Base-by-base conservation (phyloP, 1,284 basidiomycete genomes). In the Marasmius oreades region DNA sequence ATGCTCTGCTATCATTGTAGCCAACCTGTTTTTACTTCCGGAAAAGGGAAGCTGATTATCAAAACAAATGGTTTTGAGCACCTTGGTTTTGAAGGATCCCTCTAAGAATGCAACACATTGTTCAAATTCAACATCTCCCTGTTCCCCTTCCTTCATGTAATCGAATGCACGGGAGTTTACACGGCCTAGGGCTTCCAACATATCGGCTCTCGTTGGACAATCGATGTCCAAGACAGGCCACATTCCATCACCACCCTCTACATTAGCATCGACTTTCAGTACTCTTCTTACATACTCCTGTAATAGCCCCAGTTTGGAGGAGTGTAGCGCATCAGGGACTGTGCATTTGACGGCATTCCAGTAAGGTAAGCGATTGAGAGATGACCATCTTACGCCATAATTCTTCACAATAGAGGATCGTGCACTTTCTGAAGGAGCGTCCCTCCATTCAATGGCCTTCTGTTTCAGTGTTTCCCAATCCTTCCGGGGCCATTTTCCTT, bases 341-440 rank as follows among this genome's bases (percentile, higher is more conserved):
- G n/a, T n/a, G n/a, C n/a, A n/a, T 2, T 47, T 34, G 22, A 66
- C 56, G 0, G 73, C 69, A 53, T 74, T 60, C 72, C 73, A 77
- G 53, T 75, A 76, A 0, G 65, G 63, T 7, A 74, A 20, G 12
- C 43, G 12, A 20, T 45, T 45, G 2, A 45, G 43, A 20, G 43
- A 11, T 1, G 43, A 45, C n/a, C 23, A 45, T 11, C 43, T 18
- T 11, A 45, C 18, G 22, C n/a, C n/a, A 4, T 18, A 20, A 4
- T 45, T 45, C 7, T 8, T 45, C 2, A 45, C n/a, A 11, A 45
- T 20, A 24, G 14, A 12, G 12, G 14, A 3, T 11, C 43, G n/a
- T 12, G n/a, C 43, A 45, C 20, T 12, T 11, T 11, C 43, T 3
- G 43, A 20, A 16, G n/a, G 12, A 3, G 43, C 43, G 6, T 45